Base-by-base conservation (phyloP, 306 rosid species). In the Pyrus betulifolia region DNA sequence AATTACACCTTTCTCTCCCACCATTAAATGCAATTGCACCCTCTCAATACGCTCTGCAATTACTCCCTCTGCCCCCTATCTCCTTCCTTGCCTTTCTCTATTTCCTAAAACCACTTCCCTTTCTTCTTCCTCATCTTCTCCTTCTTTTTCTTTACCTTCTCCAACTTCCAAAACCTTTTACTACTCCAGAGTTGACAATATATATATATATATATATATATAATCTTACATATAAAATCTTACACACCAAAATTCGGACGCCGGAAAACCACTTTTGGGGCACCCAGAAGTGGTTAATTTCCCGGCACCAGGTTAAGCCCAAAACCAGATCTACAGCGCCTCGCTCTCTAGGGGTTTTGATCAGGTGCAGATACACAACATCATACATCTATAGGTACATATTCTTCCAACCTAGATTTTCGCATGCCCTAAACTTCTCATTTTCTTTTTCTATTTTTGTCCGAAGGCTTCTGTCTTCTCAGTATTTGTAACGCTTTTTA, bases 11-110 rank as follows among this genome's bases (percentile, higher is more conserved):
- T 81, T 71, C 70, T 79, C 87, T 83, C 84, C 74, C 91, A 76
- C 93, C 93, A 96, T 92, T 96, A 66, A 95, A 91, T 96, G 98
- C 99, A 85, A 75, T 95, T 84, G 98, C 98, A 96, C 91, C 97
- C 96, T 92, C 98, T 89, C 97, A 86, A 89, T 83, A 82, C 95
- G 88, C 93, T 90, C 97, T 87, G 93, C 97, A 95, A 87, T 95
- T 73, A 95, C 98, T 95, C 85, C 86, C 45, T 82, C 85, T 78
- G 60, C 82, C 76, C 77, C 81, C 74, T 79, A 84, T 76, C 74
- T 65, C 74, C 84, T 78, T 78, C 63, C 57, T 30, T 22, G 21
- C 17, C 19, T 18, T 61, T 25, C 67, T 61, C 38, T 30, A 10
- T 61, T 61, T 61, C 67, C 67, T 65, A 57, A 62, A 42, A 45